These are phyloP conservation scores for Paraphysoderma sedebokerense DNA, from an alignment of 371 early-diverging fungal genomes.

Conservation along the genomic window DNA sequence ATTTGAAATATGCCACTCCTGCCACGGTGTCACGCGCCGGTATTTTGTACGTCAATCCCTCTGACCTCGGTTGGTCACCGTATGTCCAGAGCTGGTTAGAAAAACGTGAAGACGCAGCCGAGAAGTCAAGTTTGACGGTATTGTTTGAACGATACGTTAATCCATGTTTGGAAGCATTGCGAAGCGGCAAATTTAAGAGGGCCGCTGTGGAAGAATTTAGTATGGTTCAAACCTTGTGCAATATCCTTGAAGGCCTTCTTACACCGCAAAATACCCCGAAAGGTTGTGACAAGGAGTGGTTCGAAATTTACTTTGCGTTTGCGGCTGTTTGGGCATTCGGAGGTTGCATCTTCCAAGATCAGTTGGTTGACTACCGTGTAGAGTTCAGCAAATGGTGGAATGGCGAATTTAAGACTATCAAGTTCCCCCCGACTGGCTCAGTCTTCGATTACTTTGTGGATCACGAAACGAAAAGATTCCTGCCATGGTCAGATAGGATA, in stretches of 20 bases:
- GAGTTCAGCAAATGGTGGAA: constrained; percentile 47
- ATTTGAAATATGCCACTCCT: constrained; percentile 42
- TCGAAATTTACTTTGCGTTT: constrained; percentile 42
- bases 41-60: constrained; percentile 35
- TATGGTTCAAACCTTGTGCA: constrained; percentile 32
- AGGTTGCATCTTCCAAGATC: constrained; percentile 37
- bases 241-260: constrained; percentile 34
- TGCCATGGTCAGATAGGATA: constrained; percentile 35
- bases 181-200: constrained; percentile 32
- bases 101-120: constrained; percentile 35
- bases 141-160: constrained; percentile 40
- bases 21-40: constrained; percentile 55
- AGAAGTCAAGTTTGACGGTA: constrained; percentile 29
- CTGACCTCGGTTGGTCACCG: constrained; percentile 41
- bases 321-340: constrained; percentile 47
- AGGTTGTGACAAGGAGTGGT: constrained; percentile 46
- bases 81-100: constrained; percentile 46
- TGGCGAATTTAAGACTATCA: constrained; percentile 34
- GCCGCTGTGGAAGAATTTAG: constrained; percentile 37
- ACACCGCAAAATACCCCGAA: constrained; percentile 35
- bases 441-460: constrained; percentile 43
- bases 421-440: constrained; percentile 34
- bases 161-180: constrained; percentile 26
- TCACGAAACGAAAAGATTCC: constrained; percentile 27
- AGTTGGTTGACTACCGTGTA: constrained; percentile 30